These are phyloP conservation scores for Aureobasidium sp. DNA, from an alignment of 2,329 filamentous ascomycete genomes.

Conservation along the genomic window DNA sequence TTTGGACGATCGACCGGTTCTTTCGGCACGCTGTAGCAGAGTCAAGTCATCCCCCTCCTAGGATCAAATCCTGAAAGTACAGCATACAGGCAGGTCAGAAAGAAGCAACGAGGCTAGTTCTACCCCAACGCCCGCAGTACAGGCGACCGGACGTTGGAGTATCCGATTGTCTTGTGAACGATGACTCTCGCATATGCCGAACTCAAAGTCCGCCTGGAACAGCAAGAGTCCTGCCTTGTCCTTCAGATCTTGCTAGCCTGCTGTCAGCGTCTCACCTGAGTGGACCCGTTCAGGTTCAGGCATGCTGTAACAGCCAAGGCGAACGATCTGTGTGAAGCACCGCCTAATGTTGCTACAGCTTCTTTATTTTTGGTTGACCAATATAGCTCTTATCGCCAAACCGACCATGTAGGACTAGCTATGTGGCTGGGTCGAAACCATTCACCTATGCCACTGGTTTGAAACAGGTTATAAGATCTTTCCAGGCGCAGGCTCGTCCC, in stretches of 20 bases:
- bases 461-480: constrained; percentile 2
- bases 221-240: neutral
- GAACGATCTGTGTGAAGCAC: neutral
- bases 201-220: neutral
- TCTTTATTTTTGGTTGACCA: constrained; percentile 8
- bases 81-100: neutral
- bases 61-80: neutral
- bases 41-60: neutral
- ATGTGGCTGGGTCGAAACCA: neutral
- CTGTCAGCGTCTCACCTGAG: constrained; percentile 11
- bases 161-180: too few relatives aligned
- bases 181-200: neutral
- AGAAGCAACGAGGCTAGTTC: neutral
- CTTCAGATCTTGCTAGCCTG: neutral
- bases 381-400: neutral
- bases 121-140: neutral
- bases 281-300: neutral
- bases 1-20: neutral
- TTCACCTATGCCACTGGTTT: neutral
- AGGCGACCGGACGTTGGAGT: neutral
- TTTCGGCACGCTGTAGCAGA: neutral
- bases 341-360: neutral
- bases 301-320: constrained; percentile 11
- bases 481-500: neutral
- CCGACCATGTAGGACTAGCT: neutral